These are phyloP conservation scores for Clohesyomyces aquaticus DNA, from an alignment of 495 filamentous ascomycete species.

Conservation along the genomic window DNA sequence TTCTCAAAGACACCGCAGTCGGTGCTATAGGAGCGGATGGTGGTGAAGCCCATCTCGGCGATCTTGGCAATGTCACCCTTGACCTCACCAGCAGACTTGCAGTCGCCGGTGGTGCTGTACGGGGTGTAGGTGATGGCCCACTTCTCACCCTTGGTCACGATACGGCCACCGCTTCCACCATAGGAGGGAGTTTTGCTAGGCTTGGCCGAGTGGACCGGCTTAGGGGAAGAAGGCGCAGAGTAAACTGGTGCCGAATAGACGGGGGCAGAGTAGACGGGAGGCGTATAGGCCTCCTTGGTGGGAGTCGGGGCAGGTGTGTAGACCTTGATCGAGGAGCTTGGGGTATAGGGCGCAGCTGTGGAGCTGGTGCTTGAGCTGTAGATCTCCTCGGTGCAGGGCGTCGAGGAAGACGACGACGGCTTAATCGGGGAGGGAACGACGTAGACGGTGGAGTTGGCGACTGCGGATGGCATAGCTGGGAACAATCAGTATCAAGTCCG, in stretches of 20 bases:
- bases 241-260: slow-evolving; percentile 2
- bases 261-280: slow-evolving; percentile 30
- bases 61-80: slow-evolving; percentile 68
- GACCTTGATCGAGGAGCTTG: slow-evolving; percentile 60
- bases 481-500: slow-evolving; percentile 43
- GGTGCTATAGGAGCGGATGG: slow-evolving; percentile 87
- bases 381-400: slow-evolving; percentile 38
- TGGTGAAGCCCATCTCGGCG: slow-evolving; percentile 71
- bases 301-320: slow-evolving; percentile 57
- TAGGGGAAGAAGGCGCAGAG: slow-evolving; percentile 9
- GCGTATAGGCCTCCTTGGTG: slow-evolving; percentile 22
- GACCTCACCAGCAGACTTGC: slow-evolving; percentile 69
- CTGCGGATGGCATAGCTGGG: slow-evolving; percentile 62
- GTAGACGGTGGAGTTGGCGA: slow-evolving; percentile 56
- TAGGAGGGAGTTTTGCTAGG: slow-evolving; percentile 32
- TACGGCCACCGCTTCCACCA: slow-evolving; percentile 35
- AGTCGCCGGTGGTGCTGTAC: slow-evolving; percentile 63
- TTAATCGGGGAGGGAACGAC: slow-evolving; percentile 67
- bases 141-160: slow-evolving; percentile 57
- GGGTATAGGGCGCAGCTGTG: too few relatives aligned
- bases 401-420: slow-evolving; percentile 59
- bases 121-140: slow-evolving; percentile 96
- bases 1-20: slow-evolving; percentile 81
- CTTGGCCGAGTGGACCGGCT: slow-evolving; percentile 31
- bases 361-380: slow-evolving; percentile 63